Percentiles rank a stretch among this genome's conserved stretches.
phyloP scores from a whole-genome alignment of 805 yeast genomes.

The Babjeviella inositovora region DNA sequence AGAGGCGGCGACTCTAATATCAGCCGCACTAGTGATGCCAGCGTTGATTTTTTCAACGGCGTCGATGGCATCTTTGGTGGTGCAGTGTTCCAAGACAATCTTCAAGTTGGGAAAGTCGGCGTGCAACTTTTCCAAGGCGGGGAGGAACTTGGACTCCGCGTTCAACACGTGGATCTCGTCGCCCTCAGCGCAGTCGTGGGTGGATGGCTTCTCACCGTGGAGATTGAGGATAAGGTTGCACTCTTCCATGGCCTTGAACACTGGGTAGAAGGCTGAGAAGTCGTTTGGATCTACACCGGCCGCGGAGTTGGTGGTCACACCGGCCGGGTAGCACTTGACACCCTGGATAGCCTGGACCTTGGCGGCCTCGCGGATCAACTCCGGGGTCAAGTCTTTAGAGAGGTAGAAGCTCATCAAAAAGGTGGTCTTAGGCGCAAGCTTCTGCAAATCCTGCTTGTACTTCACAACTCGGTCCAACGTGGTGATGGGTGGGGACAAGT shows the following conservation, averaged over 20 bases:
- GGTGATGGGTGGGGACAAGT: conserved; percentile 82
- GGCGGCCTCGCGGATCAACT: conserved; percentile 69
- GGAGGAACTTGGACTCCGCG: conserved; percentile 87
- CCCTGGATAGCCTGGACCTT: conserved; percentile 56
- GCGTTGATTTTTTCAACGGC: conserved; percentile 53
- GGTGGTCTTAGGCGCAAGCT: conserved; percentile 65
- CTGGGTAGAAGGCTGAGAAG: conserved; percentile 75
- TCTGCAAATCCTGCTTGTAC: conserved; percentile 50
- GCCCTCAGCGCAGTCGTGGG: conserved; percentile 17
- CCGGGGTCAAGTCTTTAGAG: conserved; percentile 69
- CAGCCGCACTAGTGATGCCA: conserved; percentile 11
- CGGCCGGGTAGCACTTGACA: conserved; percentile 96
- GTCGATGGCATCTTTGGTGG: conserved; percentile 78
- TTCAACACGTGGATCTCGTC: conserved; percentile 78
- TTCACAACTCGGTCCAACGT: conserved; percentile 54
- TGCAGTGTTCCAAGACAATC: conserved; percentile 88
- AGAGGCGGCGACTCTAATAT: conserved; percentile 68
- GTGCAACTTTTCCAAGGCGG: conserved; percentile 72
- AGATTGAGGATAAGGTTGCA: conserved; percentile 67
- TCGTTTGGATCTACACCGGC: conserved; percentile 92
- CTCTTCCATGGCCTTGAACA: conserved; percentile 78
- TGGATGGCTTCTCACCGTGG: conserved; percentile 90
- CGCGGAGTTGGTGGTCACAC: conserved; percentile 93
- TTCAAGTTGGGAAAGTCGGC: conserved; percentile 71
- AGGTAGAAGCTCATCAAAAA: conserved; percentile 87